Conservation (phyloP, 306 rosid species). For the Biancaea sappan region DNA sequence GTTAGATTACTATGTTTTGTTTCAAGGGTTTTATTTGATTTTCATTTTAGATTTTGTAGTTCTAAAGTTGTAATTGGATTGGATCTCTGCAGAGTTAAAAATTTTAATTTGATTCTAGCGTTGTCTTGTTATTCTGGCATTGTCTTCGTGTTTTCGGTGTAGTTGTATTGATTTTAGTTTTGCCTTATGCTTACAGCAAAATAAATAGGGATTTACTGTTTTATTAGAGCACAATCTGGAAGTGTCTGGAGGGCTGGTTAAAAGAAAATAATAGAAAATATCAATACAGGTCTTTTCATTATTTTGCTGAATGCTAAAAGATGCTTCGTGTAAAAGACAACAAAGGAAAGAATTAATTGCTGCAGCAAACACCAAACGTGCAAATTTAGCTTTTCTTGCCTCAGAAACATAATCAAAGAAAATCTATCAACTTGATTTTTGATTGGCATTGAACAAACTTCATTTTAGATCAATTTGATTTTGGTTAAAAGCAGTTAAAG, state of each 20-base stretch:
- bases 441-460: too few species aligned
- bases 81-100: neutral
- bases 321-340: neutral
- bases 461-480: too few species aligned
- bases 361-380: too few species aligned
- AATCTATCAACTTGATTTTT: too few species aligned
- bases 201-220: neutral
- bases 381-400: too few species aligned
- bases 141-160: neutral
- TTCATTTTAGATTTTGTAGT: neutral
- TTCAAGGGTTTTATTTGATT: too few species aligned
- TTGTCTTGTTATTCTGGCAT: neutral
- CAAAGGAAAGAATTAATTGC: too few species aligned
- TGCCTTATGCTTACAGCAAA: neutral
- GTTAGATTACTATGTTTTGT: neutral
- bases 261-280: neutral
- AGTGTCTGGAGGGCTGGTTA: neutral
- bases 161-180: neutral
- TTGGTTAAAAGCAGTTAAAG: too few species aligned
- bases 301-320: neutral
- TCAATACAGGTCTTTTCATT: neutral
- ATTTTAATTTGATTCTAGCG: neutral
- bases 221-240: neutral
- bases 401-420: too few species aligned
- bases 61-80: neutral